A percentile compares a stretch with the other conserved stretches of the same genome.
Conservation (phyloP, 108 stramenopile genomes). For the Pseudonitzschia multiseries region DNA sequence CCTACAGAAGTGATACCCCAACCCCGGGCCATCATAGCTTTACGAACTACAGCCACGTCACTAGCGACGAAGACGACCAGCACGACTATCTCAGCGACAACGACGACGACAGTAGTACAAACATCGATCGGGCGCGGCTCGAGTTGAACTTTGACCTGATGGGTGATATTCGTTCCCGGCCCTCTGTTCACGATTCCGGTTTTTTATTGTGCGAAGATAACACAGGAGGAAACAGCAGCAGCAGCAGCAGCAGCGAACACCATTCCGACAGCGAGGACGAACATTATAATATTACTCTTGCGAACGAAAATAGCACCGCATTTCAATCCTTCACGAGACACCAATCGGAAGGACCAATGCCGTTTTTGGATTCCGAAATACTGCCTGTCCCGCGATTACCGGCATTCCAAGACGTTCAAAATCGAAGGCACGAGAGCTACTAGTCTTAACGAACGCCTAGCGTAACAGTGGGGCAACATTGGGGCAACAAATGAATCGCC, state of each 20-base stretch:
- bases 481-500: not conserved
- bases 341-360: no score
- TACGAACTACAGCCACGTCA: not conserved
- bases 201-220: not conserved
- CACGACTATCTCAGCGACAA: not conserved
- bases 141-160: no score
- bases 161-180: not conserved
- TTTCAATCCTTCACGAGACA: no score
- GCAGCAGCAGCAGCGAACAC: conserved; percentile 1
- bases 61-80: conserved; percentile 15
- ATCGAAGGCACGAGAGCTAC: not conserved
- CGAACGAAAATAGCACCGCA: no score
- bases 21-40: not conserved
- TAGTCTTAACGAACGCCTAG: not conserved
- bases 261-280: not conserved
- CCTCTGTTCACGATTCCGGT: not conserved
- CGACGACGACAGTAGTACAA: conserved; percentile 1
- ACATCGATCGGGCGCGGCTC: not conserved
- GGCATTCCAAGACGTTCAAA: not conserved
- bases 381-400: not conserved
- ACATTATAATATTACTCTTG: no score
- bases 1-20: not conserved
- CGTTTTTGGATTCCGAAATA: conserved; percentile 24
- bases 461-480: not conserved
- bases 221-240: no score